Base-by-base conservation (phyloP, 1,139 yeast species). In the Sugiyamaella sp. region DNA sequence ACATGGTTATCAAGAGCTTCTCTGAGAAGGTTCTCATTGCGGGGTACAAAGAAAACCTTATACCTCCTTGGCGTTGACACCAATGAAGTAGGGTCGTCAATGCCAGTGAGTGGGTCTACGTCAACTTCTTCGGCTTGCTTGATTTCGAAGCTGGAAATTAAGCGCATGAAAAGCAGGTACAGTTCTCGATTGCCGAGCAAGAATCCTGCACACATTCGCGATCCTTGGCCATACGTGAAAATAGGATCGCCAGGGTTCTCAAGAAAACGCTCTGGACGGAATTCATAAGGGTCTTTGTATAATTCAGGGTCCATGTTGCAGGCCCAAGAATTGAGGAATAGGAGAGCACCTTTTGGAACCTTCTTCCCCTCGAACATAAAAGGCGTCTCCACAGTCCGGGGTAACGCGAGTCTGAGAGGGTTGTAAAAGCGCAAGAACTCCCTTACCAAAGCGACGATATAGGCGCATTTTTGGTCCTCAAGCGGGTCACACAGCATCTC, bases 271-370 rank as follows among this genome's bases (percentile, higher is more conserved):
- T 76, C 78, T 0, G 91, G 90, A 5, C 68, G 60, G 64, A 85
- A 86, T 24, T 63, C 63, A 63, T 70, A 68, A 0, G 91, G 87
- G 37, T 77, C 64, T 2, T 52, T 48, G 8, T 63, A 85, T n/a
- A 68, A 66, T 1, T 57, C 56, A 0, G 71, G 68, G 63, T 86
- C 91, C 67, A 84, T 87, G 63, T 86, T 85, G 1, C 85, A 90
- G 0, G 85, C 82, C 72, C 77, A 84, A 0, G 86, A 78, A 63
- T 86, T 86, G 85, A 86, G 80, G 51, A 84, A 74, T 41, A 86
- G 61, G 0, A 76, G 73, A 0, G 89, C 80, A 0, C 80, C 79
- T 10, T 68, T 60, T 0, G 90, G 89, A 6, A 86, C 79, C 0
- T 67, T 52, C 0, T 69, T 67, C 19, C 73, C 66, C 4, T 69